A percentile compares a stretch with the other conserved stretches of the same genome.
These are phyloP conservation scores for Albatrellus sp. DNA, from an alignment of 1,284 basidiomycete species.

Conservation along the genomic window DNA sequence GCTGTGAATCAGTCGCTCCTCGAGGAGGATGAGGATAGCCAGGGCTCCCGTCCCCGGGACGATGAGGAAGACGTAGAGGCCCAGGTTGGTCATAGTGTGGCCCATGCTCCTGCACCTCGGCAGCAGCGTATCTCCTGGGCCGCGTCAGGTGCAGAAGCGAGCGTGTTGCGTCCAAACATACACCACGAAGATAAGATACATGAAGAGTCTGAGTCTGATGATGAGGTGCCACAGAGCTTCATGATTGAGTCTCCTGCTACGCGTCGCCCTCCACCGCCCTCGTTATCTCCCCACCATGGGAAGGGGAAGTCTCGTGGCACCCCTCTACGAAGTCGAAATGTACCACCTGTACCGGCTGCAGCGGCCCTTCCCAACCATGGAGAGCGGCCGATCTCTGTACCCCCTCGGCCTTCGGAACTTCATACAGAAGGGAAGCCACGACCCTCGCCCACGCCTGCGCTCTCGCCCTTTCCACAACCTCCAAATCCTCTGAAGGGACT, in stretches of 20 bases:
- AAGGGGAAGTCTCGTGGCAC: conserved; percentile 25
- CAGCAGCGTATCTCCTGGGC: conserved; percentile 47
- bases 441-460: conserved; percentile 13
- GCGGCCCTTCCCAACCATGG: conserved; percentile 3
- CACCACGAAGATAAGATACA: conserved; percentile 44
- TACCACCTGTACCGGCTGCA: conserved; percentile 8
- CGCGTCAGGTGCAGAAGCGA: conserved; percentile 32
- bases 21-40: conserved; percentile 52
- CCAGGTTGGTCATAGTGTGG: conserved; percentile 21
- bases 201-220: conserved; percentile 55
- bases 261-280: conserved; percentile 21
- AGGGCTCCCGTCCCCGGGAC: conserved; percentile 17
- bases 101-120: conserved; percentile 9
- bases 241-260: conserved; percentile 51
- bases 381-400: conserved; percentile 29
- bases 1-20: conserved; percentile 54
- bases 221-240: conserved; percentile 72
- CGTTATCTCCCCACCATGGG: conserved; percentile 13
- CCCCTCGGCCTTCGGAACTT: conserved; percentile 59
- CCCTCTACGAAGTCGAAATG: conserved; percentile 12
- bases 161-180: conserved; percentile 50
- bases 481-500: conserved; percentile 53
- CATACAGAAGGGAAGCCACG: conserved; percentile 23
- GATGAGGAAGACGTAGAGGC: conserved; percentile 41
- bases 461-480: conserved; percentile 15